phyloP scores from a whole-genome alignment of 345 rosid genomes.

The Bruguiera sexangula region DNA sequence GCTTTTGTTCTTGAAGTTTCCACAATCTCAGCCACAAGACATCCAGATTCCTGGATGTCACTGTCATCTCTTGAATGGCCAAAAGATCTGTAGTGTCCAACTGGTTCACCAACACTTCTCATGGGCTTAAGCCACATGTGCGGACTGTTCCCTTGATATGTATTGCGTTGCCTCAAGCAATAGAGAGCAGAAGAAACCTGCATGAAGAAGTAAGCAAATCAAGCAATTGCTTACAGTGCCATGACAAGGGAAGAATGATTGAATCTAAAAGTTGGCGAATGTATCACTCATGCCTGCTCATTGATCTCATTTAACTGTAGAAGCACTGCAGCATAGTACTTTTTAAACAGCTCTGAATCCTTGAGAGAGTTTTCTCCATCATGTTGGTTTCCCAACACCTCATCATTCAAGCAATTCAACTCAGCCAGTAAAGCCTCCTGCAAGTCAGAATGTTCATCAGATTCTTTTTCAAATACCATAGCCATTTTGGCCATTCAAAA shows the following conservation, averaged over 20 bases:
- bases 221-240: conserved; percentile 7
- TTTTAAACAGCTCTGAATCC: conserved; percentile 67
- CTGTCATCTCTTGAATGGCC: conserved; percentile 44
- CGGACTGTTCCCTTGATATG: conserved; percentile 53
- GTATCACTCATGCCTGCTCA: conserved; percentile 55
- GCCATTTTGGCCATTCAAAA: neutral
- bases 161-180: conserved; percentile 71
- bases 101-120: conserved; percentile 39
- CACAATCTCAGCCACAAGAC: conserved; percentile 64
- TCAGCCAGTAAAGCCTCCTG: conserved; percentile 73
- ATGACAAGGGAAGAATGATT: conserved; percentile 13
- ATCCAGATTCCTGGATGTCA: conserved; percentile 50
- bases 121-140: conserved; percentile 26
- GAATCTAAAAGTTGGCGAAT: conserved; percentile 15
- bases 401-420: conserved; percentile 65
- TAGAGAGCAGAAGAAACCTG: conserved; percentile 73
- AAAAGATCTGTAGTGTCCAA: conserved; percentile 32
- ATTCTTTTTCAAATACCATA: conserved; percentile 8
- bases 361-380: conserved; percentile 47
- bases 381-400: conserved; percentile 57
- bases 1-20: conserved; percentile 65
- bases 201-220: conserved; percentile 20
- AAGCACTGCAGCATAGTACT: conserved; percentile 76
- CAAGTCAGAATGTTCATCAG: conserved; percentile 28
- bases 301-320: conserved; percentile 64